Percentiles rank a stretch among this genome's conserved stretches.
These are phyloP conservation scores for Paecilomyces sp. DNA, from an alignment of 2,329 filamentous ascomycete genomes.

Conservation along the genomic window DNA sequence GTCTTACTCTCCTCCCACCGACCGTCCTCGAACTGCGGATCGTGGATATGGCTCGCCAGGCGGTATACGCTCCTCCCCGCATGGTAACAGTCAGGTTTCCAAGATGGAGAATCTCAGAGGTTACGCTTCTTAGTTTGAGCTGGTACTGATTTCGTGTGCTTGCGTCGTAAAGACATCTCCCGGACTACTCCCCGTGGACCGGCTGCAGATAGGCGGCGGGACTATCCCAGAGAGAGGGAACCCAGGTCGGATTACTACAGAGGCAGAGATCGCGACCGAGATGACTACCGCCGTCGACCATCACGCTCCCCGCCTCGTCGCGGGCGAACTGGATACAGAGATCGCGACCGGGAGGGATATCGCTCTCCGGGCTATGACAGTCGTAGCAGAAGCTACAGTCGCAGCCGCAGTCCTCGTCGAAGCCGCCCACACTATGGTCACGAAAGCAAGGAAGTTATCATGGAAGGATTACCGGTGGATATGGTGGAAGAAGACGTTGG, in stretches of 20 bases:
- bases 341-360: conserved; percentile 42
- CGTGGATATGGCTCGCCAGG: conserved; percentile 29
- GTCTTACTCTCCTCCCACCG: conserved; percentile 15
- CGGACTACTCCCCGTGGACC: conserved; percentile 29
- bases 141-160: conserved; percentile 31
- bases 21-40: conserved; percentile 12
- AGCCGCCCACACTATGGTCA: conserved; percentile 31
- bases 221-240: conserved; percentile 26
- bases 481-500: conserved; percentile 47
- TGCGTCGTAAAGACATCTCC: conserved; percentile 26
- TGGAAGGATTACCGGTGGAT: conserved; percentile 43
- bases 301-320: conserved; percentile 30
- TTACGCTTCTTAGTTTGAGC: conserved; percentile 13
- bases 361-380: conserved; percentile 30
- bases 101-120: conserved; percentile 14
- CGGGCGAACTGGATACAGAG: conserved; percentile 31
- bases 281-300: conserved; percentile 24
- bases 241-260: conserved; percentile 23
- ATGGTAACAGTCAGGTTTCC: conserved; percentile 31
- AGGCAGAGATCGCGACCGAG: conserved; percentile 26
- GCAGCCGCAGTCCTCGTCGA: conserved; percentile 28
- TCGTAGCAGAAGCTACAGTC: conserved; percentile 25
- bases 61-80: conserved; percentile 39
- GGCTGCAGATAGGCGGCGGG: conserved; percentile 28
- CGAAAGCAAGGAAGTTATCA: conserved; percentile 44